phyloP scores from a whole-genome alignment of 805 yeast genomes.

The Metschnikowia gruessii region DNA sequence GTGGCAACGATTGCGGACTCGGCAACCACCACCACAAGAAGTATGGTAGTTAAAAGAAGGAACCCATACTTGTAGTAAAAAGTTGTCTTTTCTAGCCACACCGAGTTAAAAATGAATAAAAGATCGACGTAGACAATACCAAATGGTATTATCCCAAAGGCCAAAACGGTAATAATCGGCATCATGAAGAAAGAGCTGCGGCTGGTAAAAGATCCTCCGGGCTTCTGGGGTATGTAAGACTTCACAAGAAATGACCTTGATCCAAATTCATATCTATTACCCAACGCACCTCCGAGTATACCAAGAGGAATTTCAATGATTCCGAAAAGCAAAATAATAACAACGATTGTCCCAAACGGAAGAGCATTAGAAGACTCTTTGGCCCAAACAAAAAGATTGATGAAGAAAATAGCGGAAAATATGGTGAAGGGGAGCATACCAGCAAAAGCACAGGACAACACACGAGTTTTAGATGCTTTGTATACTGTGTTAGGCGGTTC shows the following conservation, averaged over 20 bases:
- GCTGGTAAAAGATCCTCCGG: not conserved
- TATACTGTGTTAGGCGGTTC: constrained; percentile 27
- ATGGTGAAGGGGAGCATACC: constrained; percentile 47
- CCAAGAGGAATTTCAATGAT: constrained; percentile 74
- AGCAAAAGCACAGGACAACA: constrained; percentile 31
- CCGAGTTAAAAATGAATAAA: constrained; percentile 64
- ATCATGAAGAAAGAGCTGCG: constrained; percentile 23
- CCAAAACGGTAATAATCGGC: constrained; percentile 32
- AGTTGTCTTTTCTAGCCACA: constrained; percentile 78
- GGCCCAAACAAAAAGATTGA: constrained; percentile 74
- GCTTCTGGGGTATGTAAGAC: constrained; percentile 8
- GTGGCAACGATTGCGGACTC: constrained; percentile 72
- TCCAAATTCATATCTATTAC: constrained; percentile 36
- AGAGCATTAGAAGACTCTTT: constrained; percentile 70
- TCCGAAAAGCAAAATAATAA: constrained; percentile 56
- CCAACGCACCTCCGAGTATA: constrained; percentile 62
- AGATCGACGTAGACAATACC: constrained; percentile 79
- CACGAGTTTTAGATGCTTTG: constrained; percentile 16
- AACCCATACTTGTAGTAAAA: constrained; percentile 81
- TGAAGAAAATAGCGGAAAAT: constrained; percentile 47
- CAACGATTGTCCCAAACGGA: constrained; percentile 72
- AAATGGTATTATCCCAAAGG: constrained; percentile 75
- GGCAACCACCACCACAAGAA: constrained; percentile 59
- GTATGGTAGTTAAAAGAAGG: constrained; percentile 55
- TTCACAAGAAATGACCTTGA: constrained; percentile 21